phyloP scores from a whole-genome alignment of 805 yeast genomes.

The Myxozyma geophila region DNA sequence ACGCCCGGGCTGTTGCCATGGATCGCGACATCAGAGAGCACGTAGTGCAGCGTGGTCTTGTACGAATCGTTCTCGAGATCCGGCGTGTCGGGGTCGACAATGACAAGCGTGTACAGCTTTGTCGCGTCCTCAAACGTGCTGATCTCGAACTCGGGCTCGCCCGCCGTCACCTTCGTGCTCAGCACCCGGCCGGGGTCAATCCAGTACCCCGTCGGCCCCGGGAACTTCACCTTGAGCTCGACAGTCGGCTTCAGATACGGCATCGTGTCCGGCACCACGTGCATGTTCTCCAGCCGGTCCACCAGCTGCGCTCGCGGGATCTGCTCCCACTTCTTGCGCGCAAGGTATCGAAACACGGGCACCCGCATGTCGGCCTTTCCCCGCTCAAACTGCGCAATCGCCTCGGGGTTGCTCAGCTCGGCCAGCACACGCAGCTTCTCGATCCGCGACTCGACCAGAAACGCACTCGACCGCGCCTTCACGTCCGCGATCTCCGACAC shows the following conservation, averaged over 20 bases:
- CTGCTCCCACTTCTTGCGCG: conserved; percentile 72
- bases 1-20: conserved; percentile 45
- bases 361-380: conserved; percentile 64
- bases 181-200: conserved; percentile 77
- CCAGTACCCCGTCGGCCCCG: conserved; percentile 64
- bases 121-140: conserved; percentile 67
- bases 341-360: conserved; percentile 78
- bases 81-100: conserved; percentile 93
- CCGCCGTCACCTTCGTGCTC: conserved; percentile 71
- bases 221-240: conserved; percentile 74
- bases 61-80: conserved; percentile 70
- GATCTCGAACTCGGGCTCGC: conserved; percentile 77
- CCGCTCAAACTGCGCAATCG: conserved; percentile 63
- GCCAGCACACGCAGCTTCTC: conserved; percentile 57
- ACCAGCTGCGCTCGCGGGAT: conserved; percentile 75
- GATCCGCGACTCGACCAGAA: not conserved
- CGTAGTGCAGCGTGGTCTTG: conserved; percentile 61
- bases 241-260: conserved; percentile 84
- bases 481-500: conserved; percentile 10
- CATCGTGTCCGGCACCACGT: conserved; percentile 89
- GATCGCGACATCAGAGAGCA: conserved; percentile 21
- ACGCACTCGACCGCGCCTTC: conserved; percentile 17
- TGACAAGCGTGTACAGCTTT: conserved; percentile 71
- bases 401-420: conserved; percentile 83
- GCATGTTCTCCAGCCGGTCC: conserved; percentile 88